phyloP scores from a whole-genome alignment of 148 eudicot species.

The Nepenthes gracilis region DNA sequence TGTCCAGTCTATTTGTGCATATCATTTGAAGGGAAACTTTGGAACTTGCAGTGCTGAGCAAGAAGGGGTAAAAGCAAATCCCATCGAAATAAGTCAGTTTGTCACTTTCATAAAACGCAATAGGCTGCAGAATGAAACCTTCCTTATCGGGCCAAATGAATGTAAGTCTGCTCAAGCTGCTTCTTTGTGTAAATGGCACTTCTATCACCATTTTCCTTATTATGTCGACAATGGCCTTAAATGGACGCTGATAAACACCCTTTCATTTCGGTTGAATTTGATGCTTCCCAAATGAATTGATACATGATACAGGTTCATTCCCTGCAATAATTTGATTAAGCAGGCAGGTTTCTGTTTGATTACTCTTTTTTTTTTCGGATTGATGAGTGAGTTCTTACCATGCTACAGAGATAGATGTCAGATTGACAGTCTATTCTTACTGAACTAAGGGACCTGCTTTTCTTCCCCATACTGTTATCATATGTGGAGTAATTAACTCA shows the following conservation, averaged over 20 bases:
- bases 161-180: constrained; percentile 44
- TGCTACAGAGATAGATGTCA: too few species aligned
- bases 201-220: background rate
- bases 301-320: too few species aligned
- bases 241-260: background rate
- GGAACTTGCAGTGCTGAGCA: constrained; percentile 64
- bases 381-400: too few species aligned
- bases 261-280: too few species aligned
- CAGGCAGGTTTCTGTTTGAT: too few species aligned
- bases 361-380: too few species aligned
- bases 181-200: background rate
- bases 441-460: too few species aligned
- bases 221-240: background rate
- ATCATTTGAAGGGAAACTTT: background rate
- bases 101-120: constrained; percentile 59
- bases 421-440: too few species aligned
- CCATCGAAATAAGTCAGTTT: constrained; percentile 63
- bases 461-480: too few species aligned
- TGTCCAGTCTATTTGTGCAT: background rate
- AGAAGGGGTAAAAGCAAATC: constrained; percentile 70
- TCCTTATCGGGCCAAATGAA: constrained; percentile 62
- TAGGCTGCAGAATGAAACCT: constrained; percentile 62
- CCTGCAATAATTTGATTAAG: too few species aligned
- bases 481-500: too few species aligned
- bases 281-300: too few species aligned